These are phyloP conservation scores for Barnettozyma sp. DNA, from an alignment of 805 yeast genomes.

Conservation along the genomic window DNA sequence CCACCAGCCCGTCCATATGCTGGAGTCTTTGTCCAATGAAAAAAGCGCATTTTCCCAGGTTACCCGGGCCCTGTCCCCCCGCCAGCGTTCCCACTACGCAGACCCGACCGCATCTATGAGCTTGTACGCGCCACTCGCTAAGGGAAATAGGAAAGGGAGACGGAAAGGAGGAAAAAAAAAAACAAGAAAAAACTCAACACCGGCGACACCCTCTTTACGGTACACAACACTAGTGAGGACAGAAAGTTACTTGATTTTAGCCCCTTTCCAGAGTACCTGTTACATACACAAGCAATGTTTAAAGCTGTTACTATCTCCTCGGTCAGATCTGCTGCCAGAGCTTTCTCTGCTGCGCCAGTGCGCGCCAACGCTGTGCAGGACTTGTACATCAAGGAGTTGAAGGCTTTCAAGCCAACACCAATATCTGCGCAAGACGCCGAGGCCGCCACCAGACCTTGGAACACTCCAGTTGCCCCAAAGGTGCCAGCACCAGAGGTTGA, in stretches of 20 bases:
- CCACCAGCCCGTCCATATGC: too few relatives aligned
- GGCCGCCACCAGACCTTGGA: conserved; percentile 76
- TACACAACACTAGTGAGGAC: not conserved
- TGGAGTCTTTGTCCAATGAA: conserved; percentile 14
- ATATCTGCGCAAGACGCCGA: conserved; percentile 68
- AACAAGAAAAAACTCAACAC: conserved; percentile 1
- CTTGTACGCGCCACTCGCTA: conserved; percentile 3
- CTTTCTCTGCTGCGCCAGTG: conserved; percentile 30
- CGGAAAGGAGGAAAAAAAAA: too few relatives aligned
- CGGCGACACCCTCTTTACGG: not conserved
- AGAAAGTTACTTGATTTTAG: not conserved
- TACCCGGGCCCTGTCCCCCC: conserved; percentile 9
- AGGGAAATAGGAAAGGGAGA: too few relatives aligned
- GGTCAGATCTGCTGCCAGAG: conserved; percentile 26
- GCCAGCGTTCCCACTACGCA: not conserved
- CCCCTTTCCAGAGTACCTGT: too few relatives aligned
- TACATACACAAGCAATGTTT: conserved; percentile 15
- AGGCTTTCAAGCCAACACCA: conserved; percentile 81
- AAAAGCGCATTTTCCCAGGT: conserved; percentile 1
- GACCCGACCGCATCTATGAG: not conserved
- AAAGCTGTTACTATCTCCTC: conserved; percentile 19
- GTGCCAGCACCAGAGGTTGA: conserved; percentile 66
- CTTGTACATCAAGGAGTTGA: conserved; percentile 79
- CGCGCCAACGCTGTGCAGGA: conserved; percentile 64
- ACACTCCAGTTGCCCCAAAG: conserved; percentile 70